Evolutionary conservation across 176 grass and related monocot species (phyloP), one percentile per base, ranked within the genome.

Genomic region (Pontederia crassipes): DNA sequence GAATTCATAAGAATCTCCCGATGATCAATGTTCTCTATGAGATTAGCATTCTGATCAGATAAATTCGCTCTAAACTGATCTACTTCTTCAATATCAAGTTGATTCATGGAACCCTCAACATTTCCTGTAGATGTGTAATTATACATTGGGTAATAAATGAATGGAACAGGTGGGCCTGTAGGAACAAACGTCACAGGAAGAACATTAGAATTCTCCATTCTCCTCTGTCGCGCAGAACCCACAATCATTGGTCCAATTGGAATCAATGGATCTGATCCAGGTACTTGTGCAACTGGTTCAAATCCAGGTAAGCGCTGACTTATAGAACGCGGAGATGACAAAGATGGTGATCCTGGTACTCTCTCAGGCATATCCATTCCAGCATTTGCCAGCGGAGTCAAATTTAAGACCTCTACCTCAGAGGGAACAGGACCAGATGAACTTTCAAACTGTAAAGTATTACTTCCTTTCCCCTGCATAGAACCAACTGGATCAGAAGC

Each of bases 111-210:
- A 72, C 66, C 75, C 74, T 90, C 82, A 12, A 18, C 48, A 69
- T 75, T 82, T 29, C 53, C 57, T 14, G 61, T 70, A 28, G 35
- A 49, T 20, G 77, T 57, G 27, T 68, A 78, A 64, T 79, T 81
- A 76, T 20, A 46, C 13, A 45, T 52, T 7, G 85, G 83, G 48
- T 81, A 4, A 74, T 84, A 16, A 32, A 81, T 68, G 74, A 75
- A 90, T 72, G 85, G 85, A 69, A 90, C 76, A 24, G 66, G 75
- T 17, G 91, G 80, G 55, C 83, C 86, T 66, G 86, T 87, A 62
- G 52, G 77, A 84, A 87, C 49, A 81, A 90, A 90, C 65, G 79
- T 57, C 51, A 83, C 28, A 26, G 60, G 59, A n/a, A 64, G 8
- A 40, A 64, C 40, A 18, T 80, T 83, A 53, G 78, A 83, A 75